Evolutionary conservation across 441 rosid genomes (phyloP).

Genomic region (Populus trichocarpa): DNA sequence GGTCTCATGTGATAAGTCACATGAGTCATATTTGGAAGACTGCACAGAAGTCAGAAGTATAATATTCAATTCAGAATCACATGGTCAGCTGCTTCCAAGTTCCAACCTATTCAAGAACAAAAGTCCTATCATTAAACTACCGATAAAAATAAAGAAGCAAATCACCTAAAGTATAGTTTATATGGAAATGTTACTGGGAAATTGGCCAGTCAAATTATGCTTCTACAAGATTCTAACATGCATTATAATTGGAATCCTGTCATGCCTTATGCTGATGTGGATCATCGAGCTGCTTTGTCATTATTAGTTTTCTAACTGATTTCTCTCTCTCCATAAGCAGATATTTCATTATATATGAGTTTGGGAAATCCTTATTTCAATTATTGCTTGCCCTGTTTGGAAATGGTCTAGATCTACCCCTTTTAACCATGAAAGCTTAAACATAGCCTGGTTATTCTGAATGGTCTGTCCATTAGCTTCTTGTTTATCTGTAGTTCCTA

Average conservation of each 20-base stretch:
- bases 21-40: slow-evolving; percentile 36
- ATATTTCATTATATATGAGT: background rate
- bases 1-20: slow-evolving; percentile 57
- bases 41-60: slow-evolving; percentile 36
- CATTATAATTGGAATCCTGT: slow-evolving; percentile 14
- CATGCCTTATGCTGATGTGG: slow-evolving; percentile 7
- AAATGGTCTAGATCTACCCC: slow-evolving; percentile 17
- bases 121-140: background rate
- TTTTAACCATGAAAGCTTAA: slow-evolving; percentile 5
- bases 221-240: slow-evolving; percentile 1
- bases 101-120: slow-evolving; percentile 28
- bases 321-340: background rate
- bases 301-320: slow-evolving; percentile 6
- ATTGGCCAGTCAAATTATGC: slow-evolving; percentile 11
- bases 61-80: slow-evolving; percentile 42
- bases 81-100: slow-evolving; percentile 49
- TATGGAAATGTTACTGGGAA: slow-evolving; percentile 13
- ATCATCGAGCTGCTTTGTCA: background rate
- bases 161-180: slow-evolving; percentile 11
- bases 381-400: slow-evolving; percentile 4
- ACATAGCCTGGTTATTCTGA: background rate
- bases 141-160: slow-evolving; percentile 4
- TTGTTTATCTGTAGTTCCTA: slow-evolving; percentile 1
- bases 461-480: background rate
- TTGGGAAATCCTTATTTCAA: slow-evolving; percentile 5